Conservation (phyloP, 208 protist species). For the Acanthamoeba sp. region DNA sequence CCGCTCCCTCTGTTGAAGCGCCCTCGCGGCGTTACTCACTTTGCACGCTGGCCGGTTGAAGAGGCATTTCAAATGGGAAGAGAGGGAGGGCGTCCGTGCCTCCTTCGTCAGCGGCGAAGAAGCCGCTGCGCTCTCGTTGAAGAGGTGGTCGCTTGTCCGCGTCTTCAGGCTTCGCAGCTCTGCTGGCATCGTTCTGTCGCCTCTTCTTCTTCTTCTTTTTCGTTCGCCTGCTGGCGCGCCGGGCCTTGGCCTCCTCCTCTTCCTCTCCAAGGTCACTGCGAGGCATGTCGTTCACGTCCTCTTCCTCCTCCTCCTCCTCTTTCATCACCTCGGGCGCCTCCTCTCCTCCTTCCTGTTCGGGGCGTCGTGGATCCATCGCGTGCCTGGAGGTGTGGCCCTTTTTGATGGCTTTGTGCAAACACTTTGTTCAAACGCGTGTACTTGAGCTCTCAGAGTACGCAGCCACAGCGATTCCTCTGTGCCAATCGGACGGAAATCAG, state of each 20-base stretch:
- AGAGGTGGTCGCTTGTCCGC: not conserved
- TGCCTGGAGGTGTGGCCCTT: not conserved
- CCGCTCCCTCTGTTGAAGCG: not conserved
- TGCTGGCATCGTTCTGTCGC: not conserved
- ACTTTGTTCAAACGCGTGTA: not conserved
- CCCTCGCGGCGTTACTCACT: no score
- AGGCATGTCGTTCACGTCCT: not conserved
- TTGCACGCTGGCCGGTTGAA: not conserved
- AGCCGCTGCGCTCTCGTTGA: not conserved
- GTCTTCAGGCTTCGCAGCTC: not conserved
- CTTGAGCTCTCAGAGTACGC: not conserved
- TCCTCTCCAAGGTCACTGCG: not conserved
- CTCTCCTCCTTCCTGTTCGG: no score
- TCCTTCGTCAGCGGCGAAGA: conserved; percentile 46
- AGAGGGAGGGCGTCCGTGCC: not conserved
- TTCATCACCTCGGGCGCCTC: not conserved
- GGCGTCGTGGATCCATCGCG: no score
- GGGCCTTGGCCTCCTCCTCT: not conserved
- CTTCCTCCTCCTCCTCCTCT: not conserved
- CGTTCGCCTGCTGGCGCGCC: no score
- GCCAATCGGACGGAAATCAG: not conserved
- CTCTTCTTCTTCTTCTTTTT: conserved; percentile 17
- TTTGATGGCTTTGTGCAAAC: not conserved
- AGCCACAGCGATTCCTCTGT: not conserved
- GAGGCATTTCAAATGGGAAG: not conserved